Percentiles rank a stretch among this genome's conserved stretches.
Conservation (phyloP, 345 rosid genomes). For the Crucihimalaya himalaica region DNA sequence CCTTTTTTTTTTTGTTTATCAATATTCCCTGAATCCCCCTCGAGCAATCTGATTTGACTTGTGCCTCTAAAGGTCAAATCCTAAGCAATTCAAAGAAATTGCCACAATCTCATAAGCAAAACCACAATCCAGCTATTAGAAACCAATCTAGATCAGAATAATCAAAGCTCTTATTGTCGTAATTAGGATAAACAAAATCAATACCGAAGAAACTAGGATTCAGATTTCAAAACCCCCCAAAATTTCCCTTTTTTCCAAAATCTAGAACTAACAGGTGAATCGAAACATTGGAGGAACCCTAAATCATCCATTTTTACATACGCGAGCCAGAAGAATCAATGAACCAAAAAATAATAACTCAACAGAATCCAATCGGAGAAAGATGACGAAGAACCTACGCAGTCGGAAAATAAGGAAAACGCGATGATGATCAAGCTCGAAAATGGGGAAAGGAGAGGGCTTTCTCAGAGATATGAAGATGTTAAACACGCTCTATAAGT, state of each 20-base stretch:
- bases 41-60: constrained; percentile 10
- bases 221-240: not conserved
- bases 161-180: not conserved
- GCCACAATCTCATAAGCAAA: constrained; percentile 1
- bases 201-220: not conserved
- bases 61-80: constrained; percentile 3
- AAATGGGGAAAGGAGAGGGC: not conserved
- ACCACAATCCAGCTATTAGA: not conserved
- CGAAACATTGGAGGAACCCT: not conserved
- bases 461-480: not conserved
- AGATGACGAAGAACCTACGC: constrained; percentile 15
- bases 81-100: not conserved
- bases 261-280: constrained; percentile 8
- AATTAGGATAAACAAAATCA: not conserved
- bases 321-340: not conserved
- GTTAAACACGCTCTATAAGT: not conserved
- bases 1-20: no score
- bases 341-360: not conserved
- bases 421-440: not conserved
- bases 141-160: not conserved
- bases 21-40: not conserved
- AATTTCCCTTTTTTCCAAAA: not conserved
- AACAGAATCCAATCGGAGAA: not conserved
- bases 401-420: not conserved
- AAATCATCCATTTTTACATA: not conserved